Percentiles rank a stretch among this genome's conserved stretches.
phyloP scores from a whole-genome alignment of 2,329 filamentous ascomycete genomes.

The Nothopassalora personata region DNA sequence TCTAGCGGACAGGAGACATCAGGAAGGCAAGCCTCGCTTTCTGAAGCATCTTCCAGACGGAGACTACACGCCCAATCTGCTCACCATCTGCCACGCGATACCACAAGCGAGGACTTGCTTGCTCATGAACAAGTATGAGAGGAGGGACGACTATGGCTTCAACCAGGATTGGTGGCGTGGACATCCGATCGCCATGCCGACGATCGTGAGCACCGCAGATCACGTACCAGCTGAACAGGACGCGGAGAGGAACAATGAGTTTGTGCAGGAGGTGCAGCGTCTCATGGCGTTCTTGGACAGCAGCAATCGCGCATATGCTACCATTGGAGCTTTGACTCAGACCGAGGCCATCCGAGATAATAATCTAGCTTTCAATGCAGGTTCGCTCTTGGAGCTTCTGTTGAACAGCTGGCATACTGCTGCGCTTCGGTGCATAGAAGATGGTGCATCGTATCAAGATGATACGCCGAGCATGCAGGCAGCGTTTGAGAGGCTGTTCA shows the following conservation, averaged over 20 bases:
- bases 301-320: constrained; percentile 56
- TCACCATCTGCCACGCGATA: constrained; percentile 60
- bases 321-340: constrained; percentile 44
- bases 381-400: constrained; percentile 19
- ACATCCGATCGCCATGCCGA: constrained; percentile 45
- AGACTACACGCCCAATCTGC: constrained; percentile 52
- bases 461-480: neutral
- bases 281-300: constrained; percentile 57
- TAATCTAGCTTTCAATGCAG: constrained; percentile 1
- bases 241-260: constrained; percentile 37
- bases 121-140: constrained; percentile 42
- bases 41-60: constrained; percentile 51
- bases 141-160: constrained; percentile 49
- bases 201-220: constrained; percentile 43
- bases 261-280: constrained; percentile 55
- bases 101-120: constrained; percentile 55
- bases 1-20: constrained; percentile 32
- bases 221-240: constrained; percentile 24
- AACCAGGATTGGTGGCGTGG: constrained; percentile 61
- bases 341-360: constrained; percentile 21
- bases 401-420: constrained; percentile 23
- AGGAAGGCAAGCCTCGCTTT: constrained; percentile 51
- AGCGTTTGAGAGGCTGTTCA: constrained; percentile 21
- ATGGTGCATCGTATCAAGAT: neutral
- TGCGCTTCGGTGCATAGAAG: constrained; percentile 8